phyloP scores from a whole-genome alignment of 495 filamentous ascomycete species.

The Neurospora sp. region DNA sequence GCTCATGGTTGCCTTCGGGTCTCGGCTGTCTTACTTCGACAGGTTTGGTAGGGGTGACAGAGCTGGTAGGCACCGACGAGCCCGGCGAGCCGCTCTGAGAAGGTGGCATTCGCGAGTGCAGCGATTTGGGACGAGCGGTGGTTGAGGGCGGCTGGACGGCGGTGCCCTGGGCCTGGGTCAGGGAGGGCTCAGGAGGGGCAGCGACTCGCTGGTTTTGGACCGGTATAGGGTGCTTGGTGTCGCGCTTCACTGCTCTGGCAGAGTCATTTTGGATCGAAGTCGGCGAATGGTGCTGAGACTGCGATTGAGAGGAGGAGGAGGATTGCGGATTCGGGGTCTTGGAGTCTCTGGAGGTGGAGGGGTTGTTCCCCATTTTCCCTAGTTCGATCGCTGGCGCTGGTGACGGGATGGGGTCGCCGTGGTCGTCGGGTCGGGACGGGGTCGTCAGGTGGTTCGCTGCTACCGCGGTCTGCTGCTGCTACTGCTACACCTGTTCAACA shows the following conservation, averaged over 20 bases:
- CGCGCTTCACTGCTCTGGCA: constrained; percentile 20
- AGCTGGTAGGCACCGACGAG: constrained; percentile 19
- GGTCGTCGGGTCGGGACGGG: background rate
- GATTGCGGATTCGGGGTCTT: constrained; percentile 13
- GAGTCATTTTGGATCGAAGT: constrained; percentile 14
- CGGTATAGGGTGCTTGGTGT: constrained; percentile 21
- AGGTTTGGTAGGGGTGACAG: constrained; percentile 23
- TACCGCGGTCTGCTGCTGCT: background rate
- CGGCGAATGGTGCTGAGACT: constrained; percentile 10
- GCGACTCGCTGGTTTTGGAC: constrained; percentile 31
- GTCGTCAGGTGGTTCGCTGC: background rate
- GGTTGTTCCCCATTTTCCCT: constrained; percentile 28
- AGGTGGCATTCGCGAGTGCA: constrained; percentile 24
- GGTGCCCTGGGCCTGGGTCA: constrained; percentile 43
- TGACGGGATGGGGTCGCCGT: background rate
- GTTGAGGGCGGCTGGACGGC: constrained; percentile 26
- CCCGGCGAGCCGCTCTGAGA: constrained; percentile 31
- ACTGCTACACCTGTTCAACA: background rate
- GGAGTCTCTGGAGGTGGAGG: constrained; percentile 19
- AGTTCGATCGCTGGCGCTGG: background rate
- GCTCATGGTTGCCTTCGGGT: constrained; percentile 13
- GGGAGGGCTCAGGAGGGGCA: constrained; percentile 43
- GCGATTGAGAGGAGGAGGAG: constrained; percentile 10
- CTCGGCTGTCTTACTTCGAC: constrained; percentile 21
- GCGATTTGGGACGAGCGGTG: constrained; percentile 29